These are phyloP conservation scores for Turritis glabra DNA, from an alignment of 345 rosid species.

Conservation along the genomic window DNA sequence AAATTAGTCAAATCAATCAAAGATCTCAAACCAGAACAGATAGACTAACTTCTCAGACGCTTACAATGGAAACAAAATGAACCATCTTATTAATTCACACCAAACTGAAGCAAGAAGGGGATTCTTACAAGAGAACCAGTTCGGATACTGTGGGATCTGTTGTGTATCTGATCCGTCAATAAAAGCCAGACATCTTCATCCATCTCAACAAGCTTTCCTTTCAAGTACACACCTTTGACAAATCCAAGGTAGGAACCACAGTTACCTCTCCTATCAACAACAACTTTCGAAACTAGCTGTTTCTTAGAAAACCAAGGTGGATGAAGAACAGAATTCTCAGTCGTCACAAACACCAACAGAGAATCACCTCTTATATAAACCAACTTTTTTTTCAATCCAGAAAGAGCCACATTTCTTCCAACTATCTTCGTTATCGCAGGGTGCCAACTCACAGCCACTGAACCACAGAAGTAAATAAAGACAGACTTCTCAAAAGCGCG, in stretches of 20 bases:
- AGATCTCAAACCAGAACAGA: conserved; percentile 25
- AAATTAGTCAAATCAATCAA: conserved; percentile 17
- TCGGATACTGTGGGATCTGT: conserved; percentile 67
- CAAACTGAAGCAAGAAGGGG: conserved; percentile 13
- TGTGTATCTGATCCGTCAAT: conserved; percentile 56
- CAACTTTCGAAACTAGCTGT: conserved; percentile 28
- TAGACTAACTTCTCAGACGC: conserved; percentile 17
- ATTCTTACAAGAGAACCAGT: conserved; percentile 74
- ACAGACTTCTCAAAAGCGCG: conserved; percentile 50
- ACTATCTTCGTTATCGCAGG: conserved; percentile 66
- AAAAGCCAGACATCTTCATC: conserved; percentile 87
- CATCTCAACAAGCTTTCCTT: conserved; percentile 80
- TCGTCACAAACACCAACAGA: conserved; percentile 57
- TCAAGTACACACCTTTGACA: conserved; percentile 67
- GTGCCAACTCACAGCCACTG: conserved; percentile 64
- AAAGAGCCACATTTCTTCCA: conserved; percentile 49
- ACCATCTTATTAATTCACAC: not conserved
- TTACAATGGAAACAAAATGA: not conserved
- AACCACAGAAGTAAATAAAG: conserved; percentile 64
- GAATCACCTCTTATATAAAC: conserved; percentile 54
- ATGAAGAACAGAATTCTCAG: conserved; percentile 56
- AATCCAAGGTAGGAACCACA: conserved; percentile 65
- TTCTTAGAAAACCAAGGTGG: conserved; percentile 41
- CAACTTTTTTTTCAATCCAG: conserved; percentile 71
- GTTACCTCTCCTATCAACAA: conserved; percentile 48